phyloP scores from a whole-genome alignment of 805 yeast species.

The Candida sphagnicola region DNA sequence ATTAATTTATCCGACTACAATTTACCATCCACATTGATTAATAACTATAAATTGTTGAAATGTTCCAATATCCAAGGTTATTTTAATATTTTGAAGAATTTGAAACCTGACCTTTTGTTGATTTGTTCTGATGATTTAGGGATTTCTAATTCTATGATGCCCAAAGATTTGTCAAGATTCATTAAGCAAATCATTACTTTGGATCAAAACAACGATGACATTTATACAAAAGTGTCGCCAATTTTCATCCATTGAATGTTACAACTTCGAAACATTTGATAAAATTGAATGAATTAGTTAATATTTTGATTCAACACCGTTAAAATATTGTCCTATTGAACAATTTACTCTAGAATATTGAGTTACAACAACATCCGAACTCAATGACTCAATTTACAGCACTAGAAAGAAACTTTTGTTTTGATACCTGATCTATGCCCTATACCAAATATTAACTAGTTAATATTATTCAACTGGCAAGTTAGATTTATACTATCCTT shows the following conservation, averaged over 20 bases:
- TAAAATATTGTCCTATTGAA: too few relatives aligned
- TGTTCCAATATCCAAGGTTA: slow-evolving; percentile 40
- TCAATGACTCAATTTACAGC: too few relatives aligned
- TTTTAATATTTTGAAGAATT: slow-evolving; percentile 33
- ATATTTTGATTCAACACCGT: too few relatives aligned
- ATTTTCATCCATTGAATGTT: slow-evolving; percentile 5
- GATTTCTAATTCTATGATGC: slow-evolving; percentile 18
- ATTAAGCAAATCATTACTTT: slow-evolving; percentile 31
- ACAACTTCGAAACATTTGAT: too few relatives aligned
- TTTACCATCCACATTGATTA: slow-evolving; percentile 1
- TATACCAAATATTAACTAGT: too few relatives aligned
- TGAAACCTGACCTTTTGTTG: slow-evolving; percentile 38
- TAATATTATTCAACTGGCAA: too few relatives aligned
- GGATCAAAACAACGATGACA: slow-evolving; percentile 15
- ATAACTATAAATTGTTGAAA: slow-evolving; percentile 36
- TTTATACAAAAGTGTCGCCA: slow-evolving; percentile 9
- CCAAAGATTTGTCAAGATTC: slow-evolving; percentile 34
- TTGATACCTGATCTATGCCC: too few relatives aligned
- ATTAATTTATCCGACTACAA: slow-evolving; percentile 12
- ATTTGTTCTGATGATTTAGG: slow-evolving; percentile 43
- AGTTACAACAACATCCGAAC: too few relatives aligned
- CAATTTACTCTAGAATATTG: too few relatives aligned
- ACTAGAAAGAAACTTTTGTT: too few relatives aligned
- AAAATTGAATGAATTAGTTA: too few relatives aligned
- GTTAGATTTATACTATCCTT: too few relatives aligned